Percentiles rank a stretch among this genome's conserved stretches.
phyloP scores from a whole-genome alignment of 106 monocot genomes.

The Allium cepa region DNA sequence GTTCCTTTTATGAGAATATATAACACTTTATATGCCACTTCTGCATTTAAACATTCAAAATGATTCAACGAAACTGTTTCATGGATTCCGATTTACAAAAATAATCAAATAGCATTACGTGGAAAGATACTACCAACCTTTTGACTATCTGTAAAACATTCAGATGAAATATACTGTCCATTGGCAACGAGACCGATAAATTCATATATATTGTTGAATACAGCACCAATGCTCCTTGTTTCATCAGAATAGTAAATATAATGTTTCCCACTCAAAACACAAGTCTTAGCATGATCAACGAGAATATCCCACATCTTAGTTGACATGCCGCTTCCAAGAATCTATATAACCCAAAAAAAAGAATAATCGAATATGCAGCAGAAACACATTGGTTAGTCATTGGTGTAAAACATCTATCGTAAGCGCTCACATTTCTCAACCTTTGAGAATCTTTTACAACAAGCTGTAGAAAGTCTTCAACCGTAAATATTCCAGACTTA shows the following conservation, averaged over 20 bases:
- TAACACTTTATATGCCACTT: neutral
- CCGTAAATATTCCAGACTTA: conserved; percentile 36
- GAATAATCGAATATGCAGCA: neutral
- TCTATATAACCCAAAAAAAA: conserved; percentile 19
- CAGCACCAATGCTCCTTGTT: conserved; percentile 39
- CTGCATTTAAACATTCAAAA: neutral
- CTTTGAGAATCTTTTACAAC: conserved; percentile 39
- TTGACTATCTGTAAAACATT: conserved; percentile 28
- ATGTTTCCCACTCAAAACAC: conserved; percentile 51
- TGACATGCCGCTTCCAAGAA: conserved; percentile 56
- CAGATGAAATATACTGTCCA: conserved; percentile 41
- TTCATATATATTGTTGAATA: conserved; percentile 68
- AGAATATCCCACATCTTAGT: conserved; percentile 46
- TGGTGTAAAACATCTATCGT: neutral
- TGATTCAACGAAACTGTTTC: neutral
- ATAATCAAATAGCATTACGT: conserved; percentile 1
- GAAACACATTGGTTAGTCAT: neutral
- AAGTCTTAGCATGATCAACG: conserved; percentile 63
- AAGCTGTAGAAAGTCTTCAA: conserved; percentile 56
- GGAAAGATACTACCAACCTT: conserved; percentile 26
- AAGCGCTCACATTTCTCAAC: conserved; percentile 37
- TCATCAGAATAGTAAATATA: conserved; percentile 62
- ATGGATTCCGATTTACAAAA: neutral
- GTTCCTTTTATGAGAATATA: no score
- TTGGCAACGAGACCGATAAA: conserved; percentile 48